phyloP scores from a whole-genome alignment of 257 asterid genomes.

The Mentha longifolia region DNA sequence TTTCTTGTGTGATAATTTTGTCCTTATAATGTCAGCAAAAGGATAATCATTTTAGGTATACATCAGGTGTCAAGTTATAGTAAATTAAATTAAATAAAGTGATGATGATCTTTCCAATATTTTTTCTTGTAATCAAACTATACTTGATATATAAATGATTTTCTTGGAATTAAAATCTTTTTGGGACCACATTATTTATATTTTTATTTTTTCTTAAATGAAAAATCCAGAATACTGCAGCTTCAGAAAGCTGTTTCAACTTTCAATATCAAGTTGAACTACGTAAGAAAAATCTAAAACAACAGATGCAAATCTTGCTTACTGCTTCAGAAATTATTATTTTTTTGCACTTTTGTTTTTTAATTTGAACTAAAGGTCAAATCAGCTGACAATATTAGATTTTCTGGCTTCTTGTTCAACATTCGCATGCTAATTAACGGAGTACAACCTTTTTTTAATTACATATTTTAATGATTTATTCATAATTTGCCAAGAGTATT shows the following conservation, averaged over 20 bases:
- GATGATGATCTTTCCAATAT: slow-evolving; percentile 11
- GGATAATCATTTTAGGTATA: slow-evolving; percentile 40
- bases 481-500: neutral
- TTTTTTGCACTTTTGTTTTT: slow-evolving; percentile 8
- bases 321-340: slow-evolving; percentile 25
- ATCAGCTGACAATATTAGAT: slow-evolving; percentile 41
- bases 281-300: slow-evolving; percentile 48
- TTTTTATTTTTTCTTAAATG: slow-evolving; percentile 4
- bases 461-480: no score
- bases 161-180: slow-evolving; percentile 42
- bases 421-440: slow-evolving; percentile 20
- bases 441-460: no score
- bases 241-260: slow-evolving; percentile 21
- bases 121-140: slow-evolving; percentile 19
- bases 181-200: slow-evolving; percentile 43
- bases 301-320: slow-evolving; percentile 40
- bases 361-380: slow-evolving; percentile 26
- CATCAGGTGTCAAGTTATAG: slow-evolving; percentile 35
- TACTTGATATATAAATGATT: slow-evolving; percentile 35
- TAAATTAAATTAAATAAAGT: neutral
- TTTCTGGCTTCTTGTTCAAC: slow-evolving; percentile 32
- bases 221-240: slow-evolving; percentile 31
- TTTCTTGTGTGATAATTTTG: slow-evolving; percentile 33
- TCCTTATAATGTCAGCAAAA: slow-evolving; percentile 37
- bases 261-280: slow-evolving; percentile 30